Percentiles rank a stretch among this genome's conserved stretches.
phyloP scores from a whole-genome alignment of 495 filamentous ascomycete species.

The Achaetomiella virescens region DNA sequence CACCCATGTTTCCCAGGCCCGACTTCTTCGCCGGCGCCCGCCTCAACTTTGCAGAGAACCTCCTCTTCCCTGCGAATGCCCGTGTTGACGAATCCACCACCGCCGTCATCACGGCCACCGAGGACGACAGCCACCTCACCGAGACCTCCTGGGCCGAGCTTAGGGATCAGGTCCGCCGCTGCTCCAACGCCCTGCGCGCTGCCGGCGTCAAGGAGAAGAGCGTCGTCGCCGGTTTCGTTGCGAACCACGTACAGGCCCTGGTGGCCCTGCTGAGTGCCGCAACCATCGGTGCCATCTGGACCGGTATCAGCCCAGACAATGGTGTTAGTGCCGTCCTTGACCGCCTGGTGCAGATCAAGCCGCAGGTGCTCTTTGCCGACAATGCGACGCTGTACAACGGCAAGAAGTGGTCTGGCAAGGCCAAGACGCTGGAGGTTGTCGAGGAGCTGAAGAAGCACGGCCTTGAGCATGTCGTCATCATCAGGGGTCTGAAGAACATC shows the following conservation, averaged over 20 bases:
- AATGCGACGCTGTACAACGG: constrained; percentile 86
- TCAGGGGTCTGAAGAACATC: constrained; percentile 52
- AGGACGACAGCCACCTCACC: constrained; percentile 53
- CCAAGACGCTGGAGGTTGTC: constrained; percentile 69
- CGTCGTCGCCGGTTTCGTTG: constrained; percentile 74
- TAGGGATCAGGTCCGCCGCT: constrained; percentile 66
- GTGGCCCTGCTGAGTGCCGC: constrained; percentile 81
- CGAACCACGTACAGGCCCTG: constrained; percentile 77
- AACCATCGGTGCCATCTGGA: constrained; percentile 83
- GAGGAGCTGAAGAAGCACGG: constrained; percentile 50
- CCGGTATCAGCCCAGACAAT: constrained; percentile 77
- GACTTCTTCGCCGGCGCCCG: constrained; percentile 71
- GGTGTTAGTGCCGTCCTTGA: constrained; percentile 70
- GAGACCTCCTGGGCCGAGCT: constrained; percentile 74
- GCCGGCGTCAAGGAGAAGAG: constrained; percentile 62
- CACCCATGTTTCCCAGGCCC: constrained; percentile 77
- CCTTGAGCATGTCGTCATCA: constrained; percentile 62
- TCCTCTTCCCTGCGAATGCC: constrained; percentile 63
- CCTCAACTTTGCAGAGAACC: constrained; percentile 89
- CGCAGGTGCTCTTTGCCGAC: constrained; percentile 75
- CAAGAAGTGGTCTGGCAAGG: constrained; percentile 64
- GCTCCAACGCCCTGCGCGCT: constrained; percentile 62
- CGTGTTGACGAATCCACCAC: constrained; percentile 48
- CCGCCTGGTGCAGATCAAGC: constrained; percentile 73
- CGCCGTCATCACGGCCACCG: constrained; percentile 70